A percentile compares a stretch with the other conserved stretches of the same genome.
Evolutionary conservation across 2,329 filamentous ascomycete genomes (phyloP).

Genomic region (Cadophora sp.): DNA sequence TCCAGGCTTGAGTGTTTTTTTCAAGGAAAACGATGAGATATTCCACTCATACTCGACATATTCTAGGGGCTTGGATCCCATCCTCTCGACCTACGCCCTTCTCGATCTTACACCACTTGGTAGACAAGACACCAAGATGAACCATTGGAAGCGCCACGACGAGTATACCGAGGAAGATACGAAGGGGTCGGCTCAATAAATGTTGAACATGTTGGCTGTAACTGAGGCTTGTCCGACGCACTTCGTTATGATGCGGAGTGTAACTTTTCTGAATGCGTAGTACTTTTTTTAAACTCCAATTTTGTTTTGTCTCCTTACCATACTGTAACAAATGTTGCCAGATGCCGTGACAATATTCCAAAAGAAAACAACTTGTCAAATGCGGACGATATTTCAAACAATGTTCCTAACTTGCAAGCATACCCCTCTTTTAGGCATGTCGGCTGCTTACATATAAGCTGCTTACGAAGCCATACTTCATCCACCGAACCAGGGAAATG

Average conservation of each 20-base stretch:
- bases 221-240: too few species aligned
- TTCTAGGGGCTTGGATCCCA: conserved; percentile 44
- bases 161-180: conserved; percentile 27
- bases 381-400: too few species aligned
- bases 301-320: too few species aligned
- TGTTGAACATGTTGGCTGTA: background rate
- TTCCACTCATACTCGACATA: conserved; percentile 50
- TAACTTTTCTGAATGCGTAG: too few species aligned
- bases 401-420: background rate
- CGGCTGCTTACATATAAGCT: background rate
- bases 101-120: conserved; percentile 48
- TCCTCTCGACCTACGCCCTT: conserved; percentile 44
- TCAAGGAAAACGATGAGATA: conserved; percentile 42
- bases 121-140: conserved; percentile 38
- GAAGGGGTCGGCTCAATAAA: background rate
- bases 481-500: background rate
- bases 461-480: background rate
- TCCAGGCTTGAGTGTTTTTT: conserved; percentile 49
- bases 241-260: too few species aligned
- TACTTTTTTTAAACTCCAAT: too few species aligned
- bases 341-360: too few species aligned
- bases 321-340: too few species aligned
- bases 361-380: too few species aligned
- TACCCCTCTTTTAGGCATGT: background rate
- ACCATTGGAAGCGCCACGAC: conserved; percentile 32